Conservation (phyloP, 495 filamentous ascomycete species). For the Monascus purpureus region DNA sequence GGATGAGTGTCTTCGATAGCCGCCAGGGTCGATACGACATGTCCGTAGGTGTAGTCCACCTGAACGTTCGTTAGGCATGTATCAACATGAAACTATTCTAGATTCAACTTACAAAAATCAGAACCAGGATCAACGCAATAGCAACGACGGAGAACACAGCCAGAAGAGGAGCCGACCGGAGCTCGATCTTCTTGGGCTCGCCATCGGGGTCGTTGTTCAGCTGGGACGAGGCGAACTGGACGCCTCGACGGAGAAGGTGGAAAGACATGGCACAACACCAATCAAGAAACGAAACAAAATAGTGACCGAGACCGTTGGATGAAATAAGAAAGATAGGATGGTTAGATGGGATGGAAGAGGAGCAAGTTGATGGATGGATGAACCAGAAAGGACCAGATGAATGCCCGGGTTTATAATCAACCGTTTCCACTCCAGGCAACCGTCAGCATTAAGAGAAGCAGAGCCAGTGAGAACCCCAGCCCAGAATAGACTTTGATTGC, state of each 20-base stretch:
- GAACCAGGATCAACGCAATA: not conserved
- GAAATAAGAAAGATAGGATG: not conserved
- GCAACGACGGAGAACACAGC: not conserved
- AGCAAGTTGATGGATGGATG: too few species aligned
- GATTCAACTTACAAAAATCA: conserved; percentile 6
- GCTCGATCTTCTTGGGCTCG: too few species aligned
- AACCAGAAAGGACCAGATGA: too few species aligned
- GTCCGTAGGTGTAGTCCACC: conserved; percentile 43
- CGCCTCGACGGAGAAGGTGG: conserved; percentile 15
- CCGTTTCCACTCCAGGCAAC: too few species aligned
- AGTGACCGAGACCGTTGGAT: not conserved
- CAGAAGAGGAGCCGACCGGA: too few species aligned
- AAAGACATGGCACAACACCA: conserved; percentile 9
- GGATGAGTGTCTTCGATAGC: conserved; percentile 48
- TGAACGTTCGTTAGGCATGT: conserved; percentile 3
- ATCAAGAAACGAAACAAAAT: not conserved
- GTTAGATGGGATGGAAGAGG: too few species aligned
- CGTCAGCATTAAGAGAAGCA: too few species aligned
- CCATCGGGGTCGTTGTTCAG: conserved; percentile 7
- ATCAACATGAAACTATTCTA: too few species aligned
- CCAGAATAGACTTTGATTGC: too few species aligned
- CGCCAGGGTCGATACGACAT: conserved; percentile 44
- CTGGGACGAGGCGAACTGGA: conserved; percentile 9
- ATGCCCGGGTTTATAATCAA: too few species aligned
- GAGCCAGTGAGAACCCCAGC: too few species aligned